Evolutionary conservation across 768 basidiomycete species (phyloP), one percentile per base, ranked within the genome.

Genomic region (Tubosaeta brunneosetosa): DNA sequence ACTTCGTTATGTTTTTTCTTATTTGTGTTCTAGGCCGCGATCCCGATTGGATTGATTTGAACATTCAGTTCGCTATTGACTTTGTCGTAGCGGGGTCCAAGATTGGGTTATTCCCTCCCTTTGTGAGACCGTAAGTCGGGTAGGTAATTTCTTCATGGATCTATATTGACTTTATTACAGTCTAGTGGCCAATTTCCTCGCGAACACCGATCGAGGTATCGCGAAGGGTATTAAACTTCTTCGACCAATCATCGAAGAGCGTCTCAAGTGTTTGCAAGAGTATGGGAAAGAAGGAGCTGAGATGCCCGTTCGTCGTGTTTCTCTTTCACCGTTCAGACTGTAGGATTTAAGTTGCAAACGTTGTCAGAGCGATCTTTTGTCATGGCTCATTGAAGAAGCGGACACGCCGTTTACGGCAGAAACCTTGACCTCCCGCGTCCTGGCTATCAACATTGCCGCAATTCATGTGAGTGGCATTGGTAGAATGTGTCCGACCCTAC

Each of bases 381-480:
- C 56, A 4, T 74, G 73, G 71, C 25, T 71, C 9, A 58, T 73
- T 27, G 63, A 67, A 10, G 63, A 57, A 6, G 63, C 65, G 1
- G 33, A 54, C 1, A 25, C 55, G 31, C 51, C 65, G 22, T n/a
- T 32, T 11, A 31, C 48, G 9, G 50, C 13, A 12, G 44, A 45
- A 31, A 5, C 29, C 22, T 46, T 74, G 59, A 37, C 52, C 1
- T 27, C 16, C 5, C 55, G 58, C 22, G 14, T 65, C 0, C 38
- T 65, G 25, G 46, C 26, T 10, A 17, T 55, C 33, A 65, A 62
- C 48, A 60, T 60, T 33, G 66, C 65, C 9, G 63, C 63, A 0
- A 49, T 67, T 25, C 62, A 62, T 41, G 67, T 17, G 45, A 11
- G 59, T 53, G 12, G 12, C 36, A 9, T 27, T 13, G 2, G 25